Percentiles rank a stretch among this genome's conserved stretches.
phyloP scores from a whole-genome alignment of 228 moss, liverwort and hornwort genomes.

The Sphagnum fallax region DNA sequence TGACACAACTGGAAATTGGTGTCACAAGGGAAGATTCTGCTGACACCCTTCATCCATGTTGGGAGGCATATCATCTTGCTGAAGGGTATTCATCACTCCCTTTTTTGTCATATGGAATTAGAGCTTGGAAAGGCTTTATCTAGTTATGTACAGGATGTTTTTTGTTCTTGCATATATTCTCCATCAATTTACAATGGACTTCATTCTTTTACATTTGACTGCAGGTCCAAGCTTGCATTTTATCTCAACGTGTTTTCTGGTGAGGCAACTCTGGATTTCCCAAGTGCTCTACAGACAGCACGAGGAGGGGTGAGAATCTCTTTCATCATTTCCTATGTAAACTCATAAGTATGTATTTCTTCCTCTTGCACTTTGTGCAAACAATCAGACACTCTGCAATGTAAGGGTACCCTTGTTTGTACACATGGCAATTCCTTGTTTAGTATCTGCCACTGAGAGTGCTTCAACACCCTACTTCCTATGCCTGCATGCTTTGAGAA shows the following conservation, averaged over 20 bases:
- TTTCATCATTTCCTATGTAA: not conserved
- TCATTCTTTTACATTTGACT: not conserved
- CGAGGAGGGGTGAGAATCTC: slow-evolving; percentile 62
- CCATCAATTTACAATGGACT: too few relatives aligned
- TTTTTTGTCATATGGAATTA: not conserved
- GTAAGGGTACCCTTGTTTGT: too few relatives aligned
- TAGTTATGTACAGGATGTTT: too few relatives aligned
- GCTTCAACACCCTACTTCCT: too few relatives aligned
- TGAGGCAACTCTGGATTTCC: slow-evolving; percentile 77
- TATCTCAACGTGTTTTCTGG: slow-evolving; percentile 92
- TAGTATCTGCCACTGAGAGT: too few relatives aligned
- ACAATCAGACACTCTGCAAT: too few relatives aligned
- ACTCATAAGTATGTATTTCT: too few relatives aligned
- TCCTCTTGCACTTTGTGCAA: too few relatives aligned
- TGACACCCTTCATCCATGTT: slow-evolving; percentile 80
- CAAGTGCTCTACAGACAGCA: slow-evolving; percentile 77
- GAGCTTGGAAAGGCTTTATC: too few relatives aligned
- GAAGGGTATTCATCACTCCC: slow-evolving; percentile 35
- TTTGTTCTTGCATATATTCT: too few relatives aligned
- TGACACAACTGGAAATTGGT: slow-evolving; percentile 73
- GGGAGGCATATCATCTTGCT: slow-evolving; percentile 76
- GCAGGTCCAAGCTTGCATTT: slow-evolving; percentile 59
- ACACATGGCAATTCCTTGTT: too few relatives aligned
- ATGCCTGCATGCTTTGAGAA: too few relatives aligned
- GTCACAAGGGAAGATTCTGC: slow-evolving; percentile 58